Conservation (phyloP, 139 green algal species). For the Spirogloea muscicola region DNA sequence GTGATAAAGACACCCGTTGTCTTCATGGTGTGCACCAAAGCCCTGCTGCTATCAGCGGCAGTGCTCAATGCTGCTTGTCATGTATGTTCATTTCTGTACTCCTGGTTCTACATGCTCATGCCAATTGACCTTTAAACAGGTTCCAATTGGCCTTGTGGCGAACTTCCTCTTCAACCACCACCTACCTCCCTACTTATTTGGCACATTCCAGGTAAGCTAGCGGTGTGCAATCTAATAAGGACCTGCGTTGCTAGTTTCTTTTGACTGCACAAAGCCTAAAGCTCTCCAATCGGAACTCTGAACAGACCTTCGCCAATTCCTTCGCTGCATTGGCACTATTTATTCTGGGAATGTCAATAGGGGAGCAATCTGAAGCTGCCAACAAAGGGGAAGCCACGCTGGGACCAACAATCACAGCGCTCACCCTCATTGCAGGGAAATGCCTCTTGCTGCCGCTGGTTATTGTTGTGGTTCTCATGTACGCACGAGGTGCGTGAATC, state of each 20-base stretch:
- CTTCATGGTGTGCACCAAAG: conserved; percentile 10
- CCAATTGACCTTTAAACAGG: background rate
- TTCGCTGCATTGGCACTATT: conserved; percentile 19
- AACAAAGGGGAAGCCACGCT: background rate
- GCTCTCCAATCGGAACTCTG: background rate
- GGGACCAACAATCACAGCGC: conserved; percentile 1
- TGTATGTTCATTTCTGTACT: conserved; percentile 1
- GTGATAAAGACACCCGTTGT: conserved; percentile 15
- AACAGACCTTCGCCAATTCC: conserved; percentile 2
- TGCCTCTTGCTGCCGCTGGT: conserved; percentile 19
- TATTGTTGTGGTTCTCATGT: conserved; percentile 14
- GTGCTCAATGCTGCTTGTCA: background rate
- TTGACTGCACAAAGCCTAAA: background rate
- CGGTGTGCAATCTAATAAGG: background rate
- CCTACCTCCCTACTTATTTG: background rate
- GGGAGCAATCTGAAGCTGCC: conserved; percentile 8
- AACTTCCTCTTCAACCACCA: background rate
- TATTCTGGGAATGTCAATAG: conserved; percentile 34
- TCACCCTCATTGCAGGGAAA: conserved; percentile 23
- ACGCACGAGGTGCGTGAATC: too few relatives aligned
- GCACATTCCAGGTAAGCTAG: background rate
- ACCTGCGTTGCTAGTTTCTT: background rate
- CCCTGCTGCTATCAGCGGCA: background rate
- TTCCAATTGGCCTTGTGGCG: background rate
- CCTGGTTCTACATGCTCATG: background rate